Evolutionary conservation across 306 rosid genomes (phyloP).

Genomic region (Sindora glabra): DNA sequence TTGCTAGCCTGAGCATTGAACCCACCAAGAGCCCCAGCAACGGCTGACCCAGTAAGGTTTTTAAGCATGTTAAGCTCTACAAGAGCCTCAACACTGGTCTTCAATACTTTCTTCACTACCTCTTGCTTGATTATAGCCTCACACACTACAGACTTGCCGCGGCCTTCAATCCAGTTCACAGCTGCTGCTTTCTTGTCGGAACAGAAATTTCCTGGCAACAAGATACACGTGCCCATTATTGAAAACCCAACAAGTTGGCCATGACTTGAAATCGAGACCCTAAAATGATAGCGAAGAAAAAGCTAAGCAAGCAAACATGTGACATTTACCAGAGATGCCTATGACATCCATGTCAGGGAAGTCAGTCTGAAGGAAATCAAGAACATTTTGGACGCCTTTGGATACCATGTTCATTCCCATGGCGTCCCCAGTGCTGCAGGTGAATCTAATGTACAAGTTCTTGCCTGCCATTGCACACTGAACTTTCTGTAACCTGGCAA

Average conservation of each 20-base stretch:
- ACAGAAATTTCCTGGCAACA: slow-evolving; percentile 56
- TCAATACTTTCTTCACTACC: slow-evolving; percentile 70
- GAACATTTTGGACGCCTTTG: slow-evolving; percentile 80
- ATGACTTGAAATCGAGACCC: not conserved
- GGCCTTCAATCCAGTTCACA: slow-evolving; percentile 91
- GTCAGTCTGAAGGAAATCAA: slow-evolving; percentile 53
- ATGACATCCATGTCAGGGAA: slow-evolving; percentile 93
- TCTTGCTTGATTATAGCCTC: slow-evolving; percentile 74
- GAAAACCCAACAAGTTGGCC: not conserved
- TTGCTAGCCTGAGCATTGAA: slow-evolving; percentile 95
- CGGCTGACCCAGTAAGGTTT: slow-evolving; percentile 79
- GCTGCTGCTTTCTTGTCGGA: slow-evolving; percentile 92
- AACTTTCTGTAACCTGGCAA: slow-evolving; percentile 53
- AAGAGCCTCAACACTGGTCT: slow-evolving; percentile 61
- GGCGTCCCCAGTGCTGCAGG: slow-evolving; percentile 83
- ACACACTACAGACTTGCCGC: slow-evolving; percentile 86
- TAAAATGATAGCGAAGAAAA: not conserved
- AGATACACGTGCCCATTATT: not conserved
- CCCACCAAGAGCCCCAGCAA: slow-evolving; percentile 95
- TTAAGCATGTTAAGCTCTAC: slow-evolving; percentile 93
- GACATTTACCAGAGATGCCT: slow-evolving; percentile 63
- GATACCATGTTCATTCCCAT: slow-evolving; percentile 99
- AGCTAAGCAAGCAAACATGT: not conserved
- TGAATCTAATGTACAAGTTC: slow-evolving; percentile 68
- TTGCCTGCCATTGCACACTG: slow-evolving; percentile 65